Base-by-base conservation (phyloP, 306 rosid species). In the Quillaja saponaria region DNA sequence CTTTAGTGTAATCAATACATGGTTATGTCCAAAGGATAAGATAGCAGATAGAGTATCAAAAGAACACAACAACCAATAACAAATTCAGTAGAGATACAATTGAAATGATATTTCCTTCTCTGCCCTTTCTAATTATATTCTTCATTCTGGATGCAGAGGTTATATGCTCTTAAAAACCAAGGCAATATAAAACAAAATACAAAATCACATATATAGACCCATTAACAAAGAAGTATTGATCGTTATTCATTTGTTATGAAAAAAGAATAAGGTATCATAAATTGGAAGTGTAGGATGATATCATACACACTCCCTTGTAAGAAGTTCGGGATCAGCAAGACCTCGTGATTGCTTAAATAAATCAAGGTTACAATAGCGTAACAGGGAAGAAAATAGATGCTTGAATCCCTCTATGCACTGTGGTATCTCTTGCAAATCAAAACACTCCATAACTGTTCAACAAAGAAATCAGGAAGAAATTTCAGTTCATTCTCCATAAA, bases 251-350 rank as follows among this genome's bases (percentile, higher is more conserved):
- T 47, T 65, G 25, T 3, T 21, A 31, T 34, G 37, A 21, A 42
- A 15, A 58, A 13, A 17, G 40, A n/a, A 5, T 35, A 25, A 59
- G 28, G 40, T 40, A 53, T 50, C 33, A n/a, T 0, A 58, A 51
- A 51, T 56, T 54, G 28, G 16, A 54, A 55, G 33, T 25, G 75
- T 44, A 39, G 42, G 58, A 59, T 20, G 55, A 75, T 28, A 34
- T 47, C 96, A 61, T 91, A 91, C 97, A 91, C 71, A 91, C 95
- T 85, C 96, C 74, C 96, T 83, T 7, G 97, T 95, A 49, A 91
- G 86, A 62, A 83, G 69, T 74, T 85, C 97, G 6, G 97, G 96
- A 72, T 91, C 97, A 39, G 82, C 91, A 60, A 91, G 90, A 48
- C 97, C 97, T 66, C 81, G 76, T 4, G 96, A 57, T 78, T 82